Percentiles rank a stretch among this genome's conserved stretches.
These are phyloP conservation scores for Penicillium sp. DNA, from an alignment of 2,329 filamentous ascomycete species.

Conservation along the genomic window DNA sequence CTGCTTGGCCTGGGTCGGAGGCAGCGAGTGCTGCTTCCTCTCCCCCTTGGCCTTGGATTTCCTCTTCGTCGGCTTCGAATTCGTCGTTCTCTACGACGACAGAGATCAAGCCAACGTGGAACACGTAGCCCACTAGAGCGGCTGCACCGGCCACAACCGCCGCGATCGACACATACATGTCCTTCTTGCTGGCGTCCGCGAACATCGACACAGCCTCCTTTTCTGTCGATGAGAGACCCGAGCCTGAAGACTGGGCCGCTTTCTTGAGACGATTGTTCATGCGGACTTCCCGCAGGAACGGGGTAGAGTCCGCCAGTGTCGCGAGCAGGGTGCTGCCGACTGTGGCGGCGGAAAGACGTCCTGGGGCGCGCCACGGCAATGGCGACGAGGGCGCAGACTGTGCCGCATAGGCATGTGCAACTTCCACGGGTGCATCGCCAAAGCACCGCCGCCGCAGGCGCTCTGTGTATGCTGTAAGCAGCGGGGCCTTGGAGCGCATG, in stretches of 20 bases:
- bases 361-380: conserved; percentile 39
- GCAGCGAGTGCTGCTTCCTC: background rate
- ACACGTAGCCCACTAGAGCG: conserved; percentile 39
- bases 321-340: conserved; percentile 37
- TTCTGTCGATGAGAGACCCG: conserved; percentile 26
- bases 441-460: conserved; percentile 40
- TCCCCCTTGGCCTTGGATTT: too few relatives aligned
- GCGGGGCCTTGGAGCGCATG: conserved; percentile 51
- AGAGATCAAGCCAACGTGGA: conserved; percentile 31
- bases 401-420: conserved; percentile 24
- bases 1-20: conserved; percentile 13
- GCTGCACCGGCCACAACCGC: conserved; percentile 35
- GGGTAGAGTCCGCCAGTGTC: conserved; percentile 37
- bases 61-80: conserved; percentile 17
- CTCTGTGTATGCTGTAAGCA: conserved; percentile 47
- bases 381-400: conserved; percentile 15
- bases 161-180: conserved; percentile 37
- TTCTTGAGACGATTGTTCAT: conserved; percentile 39
- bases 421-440: conserved; percentile 27
- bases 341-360: conserved; percentile 31
- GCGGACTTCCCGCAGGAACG: conserved; percentile 38
- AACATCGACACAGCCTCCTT: conserved; percentile 25
- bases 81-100: conserved; percentile 5
- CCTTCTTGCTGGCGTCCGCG: conserved; percentile 29
- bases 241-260: conserved; percentile 26